Evolutionary conservation across 495 filamentous ascomycete species (phyloP).

Genomic region (Aspergillus panamensis): DNA sequence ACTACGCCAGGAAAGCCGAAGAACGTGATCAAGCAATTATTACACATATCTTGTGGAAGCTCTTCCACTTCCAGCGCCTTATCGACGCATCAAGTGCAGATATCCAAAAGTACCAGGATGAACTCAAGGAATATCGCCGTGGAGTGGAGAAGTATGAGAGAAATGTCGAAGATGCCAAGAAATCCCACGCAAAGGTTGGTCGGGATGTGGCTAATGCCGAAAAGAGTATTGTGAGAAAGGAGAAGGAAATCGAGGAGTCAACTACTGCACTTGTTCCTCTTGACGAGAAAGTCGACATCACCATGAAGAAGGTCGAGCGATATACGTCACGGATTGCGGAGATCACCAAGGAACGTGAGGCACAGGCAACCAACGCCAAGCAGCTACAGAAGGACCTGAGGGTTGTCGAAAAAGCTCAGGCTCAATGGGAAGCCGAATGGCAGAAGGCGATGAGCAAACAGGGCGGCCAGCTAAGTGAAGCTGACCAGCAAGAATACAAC

Average conservation of each 20-base stretch:
- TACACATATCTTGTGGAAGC: conserved; percentile 93
- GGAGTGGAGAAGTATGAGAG: conserved; percentile 81
- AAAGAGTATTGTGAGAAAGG: conserved; percentile 74
- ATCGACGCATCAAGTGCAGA: conserved; percentile 89
- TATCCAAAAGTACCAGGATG: conserved; percentile 92
- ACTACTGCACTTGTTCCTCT: conserved; percentile 84
- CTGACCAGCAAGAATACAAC: conserved; percentile 87
- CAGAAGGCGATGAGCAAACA: conserved; percentile 76
- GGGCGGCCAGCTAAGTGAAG: conserved; percentile 79
- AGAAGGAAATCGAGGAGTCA: conserved; percentile 83
- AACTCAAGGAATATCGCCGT: conserved; percentile 89
- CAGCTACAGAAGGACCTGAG: conserved; percentile 74
- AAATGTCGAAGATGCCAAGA: conserved; percentile 80
- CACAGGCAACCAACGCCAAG: conserved; percentile 60
- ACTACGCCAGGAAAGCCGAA: conserved; percentile 79
- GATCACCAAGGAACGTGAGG: conserved; percentile 71
- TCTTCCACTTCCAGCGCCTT: conserved; percentile 89
- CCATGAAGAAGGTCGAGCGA: conserved; percentile 62
- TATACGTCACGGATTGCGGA: conserved; percentile 63
- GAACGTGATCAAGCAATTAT: conserved; percentile 91
- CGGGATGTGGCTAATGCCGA: conserved; percentile 79
- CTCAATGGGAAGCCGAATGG: conserved; percentile 85
- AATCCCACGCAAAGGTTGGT: conserved; percentile 74
- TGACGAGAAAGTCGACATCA: conserved; percentile 88
- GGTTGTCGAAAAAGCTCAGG: conserved; percentile 84